Evolutionary conservation across 768 basidiomycete species (phyloP), one percentile per base, ranked within the genome.

Genomic region (Mycena epipterygia): DNA sequence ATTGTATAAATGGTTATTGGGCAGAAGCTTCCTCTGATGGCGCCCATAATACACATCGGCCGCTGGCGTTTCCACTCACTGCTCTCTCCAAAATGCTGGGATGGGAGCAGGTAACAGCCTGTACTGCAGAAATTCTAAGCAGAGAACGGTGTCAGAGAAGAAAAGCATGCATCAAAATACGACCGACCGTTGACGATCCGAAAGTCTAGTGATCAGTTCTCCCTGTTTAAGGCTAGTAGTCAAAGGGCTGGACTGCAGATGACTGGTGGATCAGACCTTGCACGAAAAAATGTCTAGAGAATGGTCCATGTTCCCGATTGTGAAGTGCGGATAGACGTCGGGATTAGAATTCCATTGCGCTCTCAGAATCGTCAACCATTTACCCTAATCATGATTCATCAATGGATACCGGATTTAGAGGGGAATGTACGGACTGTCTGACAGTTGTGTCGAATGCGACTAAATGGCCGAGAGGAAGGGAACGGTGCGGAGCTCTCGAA

Each of bases 61-160:
- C 95, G 68, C 90, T 93, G 2, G 79, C 95, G 75, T 94, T 95
- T 25, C 94, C 95, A 51, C 88, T 93, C 5, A 87, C 94, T 27
- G 86, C 91, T 30, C 95, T 87, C 75, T 93, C 93, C 3, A 93
- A 84, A 25, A 93, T 81, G 64, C 77, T 90, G 0, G 95, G 94
- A 78, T 95, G 95, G 17, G 93, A 94, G 74, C 91, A 93, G 11
- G 95, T 94, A n/a, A 95, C 95, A n/a, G 95, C 94, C 80, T 95
- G 95, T 5, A 92, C 91, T 1, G 95, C 94, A 25, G 92, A 89
- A 68, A 95, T 91, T 72, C 93, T 95, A 70, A 52, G 35, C 17
- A 29, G 17, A 39, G 37, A 17, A 37, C 35, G 74, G 61, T 61
- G 64, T 68, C 33, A 72, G 46, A 51, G 32, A n/a, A n/a, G n/a